Evolutionary conservation across 2,329 filamentous ascomycete genomes (phyloP).

Genomic region (Paraphaeosphaeria minitans): DNA sequence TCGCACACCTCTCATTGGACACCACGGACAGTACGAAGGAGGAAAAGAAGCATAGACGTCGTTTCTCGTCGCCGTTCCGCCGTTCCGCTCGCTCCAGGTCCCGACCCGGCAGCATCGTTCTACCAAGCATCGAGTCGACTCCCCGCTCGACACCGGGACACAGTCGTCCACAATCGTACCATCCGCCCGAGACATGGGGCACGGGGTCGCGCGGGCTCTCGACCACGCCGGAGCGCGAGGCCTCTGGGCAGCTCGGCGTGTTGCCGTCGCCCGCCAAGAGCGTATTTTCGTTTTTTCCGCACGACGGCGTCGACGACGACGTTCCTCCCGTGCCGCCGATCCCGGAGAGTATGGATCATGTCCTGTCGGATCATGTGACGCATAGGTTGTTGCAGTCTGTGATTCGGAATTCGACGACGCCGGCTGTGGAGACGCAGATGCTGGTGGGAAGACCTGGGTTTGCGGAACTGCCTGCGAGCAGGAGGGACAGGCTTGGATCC

Average conservation of each 20-base stretch:
- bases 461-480: background rate
- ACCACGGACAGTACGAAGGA: constrained; percentile 19
- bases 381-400: constrained; percentile 36
- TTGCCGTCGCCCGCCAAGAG: constrained; percentile 39
- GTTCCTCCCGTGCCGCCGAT: constrained; percentile 39
- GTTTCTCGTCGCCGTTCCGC: constrained; percentile 43
- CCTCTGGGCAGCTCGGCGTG: constrained; percentile 28
- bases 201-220: constrained; percentile 15
- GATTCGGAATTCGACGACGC: constrained; percentile 34
- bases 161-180: constrained; percentile 36
- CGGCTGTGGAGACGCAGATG: constrained; percentile 16
- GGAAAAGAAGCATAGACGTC: constrained; percentile 32
- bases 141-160: constrained; percentile 27
- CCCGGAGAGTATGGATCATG: constrained; percentile 24
- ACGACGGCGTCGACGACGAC: constrained; percentile 24
- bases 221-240: constrained; percentile 13
- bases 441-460: constrained; percentile 13
- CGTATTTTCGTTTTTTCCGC: constrained; percentile 27
- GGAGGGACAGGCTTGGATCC: background rate
- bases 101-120: constrained; percentile 35
- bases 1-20: constrained; percentile 16
- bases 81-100: constrained; percentile 40
- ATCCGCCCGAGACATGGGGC: constrained; percentile 38
- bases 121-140: constrained; percentile 27
- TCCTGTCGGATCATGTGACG: constrained; percentile 25